These are phyloP conservation scores for Yarrowia alimentaria DNA, from an alignment of 805 yeast genomes.

Conservation along the genomic window DNA sequence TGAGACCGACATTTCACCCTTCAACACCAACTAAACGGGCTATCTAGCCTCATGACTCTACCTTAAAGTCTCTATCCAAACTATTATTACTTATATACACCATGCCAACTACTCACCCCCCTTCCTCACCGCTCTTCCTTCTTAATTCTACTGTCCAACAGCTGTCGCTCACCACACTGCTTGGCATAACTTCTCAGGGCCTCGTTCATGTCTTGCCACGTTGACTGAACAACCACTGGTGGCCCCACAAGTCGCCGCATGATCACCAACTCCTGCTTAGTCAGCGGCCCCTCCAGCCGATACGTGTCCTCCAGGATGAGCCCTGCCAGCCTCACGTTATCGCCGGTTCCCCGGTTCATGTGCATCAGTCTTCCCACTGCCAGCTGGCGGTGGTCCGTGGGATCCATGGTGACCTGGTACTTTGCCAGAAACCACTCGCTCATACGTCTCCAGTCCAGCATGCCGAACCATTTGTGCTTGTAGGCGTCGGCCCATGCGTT, in stretches of 20 bases:
- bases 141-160: constrained; percentile 6
- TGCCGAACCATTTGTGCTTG: constrained; percentile 15
- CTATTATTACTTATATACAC: not conserved
- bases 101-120: not conserved
- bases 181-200: constrained; percentile 4
- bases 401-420: constrained; percentile 18
- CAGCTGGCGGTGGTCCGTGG: constrained; percentile 18
- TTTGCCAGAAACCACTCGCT: constrained; percentile 16
- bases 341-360: constrained; percentile 1
- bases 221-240: not conserved
- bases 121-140: too few species aligned
- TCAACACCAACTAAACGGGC: too few species aligned
- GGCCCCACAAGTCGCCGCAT: not conserved
- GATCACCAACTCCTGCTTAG: constrained; percentile 10
- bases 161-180: constrained; percentile 5
- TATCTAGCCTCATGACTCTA: too few species aligned
- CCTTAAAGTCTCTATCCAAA: not conserved
- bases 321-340: constrained; percentile 1
- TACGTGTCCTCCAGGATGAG: not conserved
- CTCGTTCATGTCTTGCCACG: constrained; percentile 8
- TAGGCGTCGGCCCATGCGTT: constrained; percentile 1
- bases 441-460: constrained; percentile 14
- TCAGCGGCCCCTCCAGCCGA: not conserved
- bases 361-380: constrained; percentile 12
- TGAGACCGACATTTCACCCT: too few species aligned